Evolutionary conservation across 2,329 filamentous ascomycete genomes (phyloP), one percentile per base, ranked within the genome.

Genomic region (Colletotrichum spaethianum): DNA sequence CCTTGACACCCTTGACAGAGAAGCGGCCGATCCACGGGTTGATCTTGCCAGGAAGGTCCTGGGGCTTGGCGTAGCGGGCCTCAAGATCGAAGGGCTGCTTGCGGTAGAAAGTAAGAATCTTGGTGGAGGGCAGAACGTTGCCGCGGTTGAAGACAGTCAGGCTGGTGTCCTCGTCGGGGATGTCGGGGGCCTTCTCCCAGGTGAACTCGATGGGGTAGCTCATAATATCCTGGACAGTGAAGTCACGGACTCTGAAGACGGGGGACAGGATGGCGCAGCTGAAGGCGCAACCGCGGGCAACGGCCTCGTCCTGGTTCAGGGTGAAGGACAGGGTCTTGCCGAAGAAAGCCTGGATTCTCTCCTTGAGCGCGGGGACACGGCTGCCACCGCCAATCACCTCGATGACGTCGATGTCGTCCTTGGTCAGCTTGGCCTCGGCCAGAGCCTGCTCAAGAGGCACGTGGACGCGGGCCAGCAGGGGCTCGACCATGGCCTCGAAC

Each of bases 71-170:
- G 81, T 99, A 99, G 78, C 93, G 93, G 73, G 96, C 96, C 87
- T 99, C 96, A 63, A 99, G 89, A 80, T 98, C 95, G 82, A 98
- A 99, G 57, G 95, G 90, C 85, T 98, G 94, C 88, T 98, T 98
- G 78, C 96, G 93, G 89, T 98, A 99, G 87, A 99, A 99, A 48
- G 96, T 99, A 66, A 99, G 91, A 76, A 99, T 98, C 90, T 99
- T 99, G 75, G 96, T 99, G 7, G 96, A 98, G 66, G 96, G 96
- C 88, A 99, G 93, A 75, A 97, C 92, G 80, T 98, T 98, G 83
- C 96, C 96, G 84, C 93, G 95, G 90, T 96, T 97, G 86, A 99
- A 99, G 79, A 99, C 96, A 44, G 94, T 98, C 77, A 99, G 88
- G 86, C 92, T 97, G 67, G 96, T 98, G 83, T 98, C 96, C 88